Base-by-base conservation (phyloP, 768 basidiomycete species). In the Mycena maculata region DNA sequence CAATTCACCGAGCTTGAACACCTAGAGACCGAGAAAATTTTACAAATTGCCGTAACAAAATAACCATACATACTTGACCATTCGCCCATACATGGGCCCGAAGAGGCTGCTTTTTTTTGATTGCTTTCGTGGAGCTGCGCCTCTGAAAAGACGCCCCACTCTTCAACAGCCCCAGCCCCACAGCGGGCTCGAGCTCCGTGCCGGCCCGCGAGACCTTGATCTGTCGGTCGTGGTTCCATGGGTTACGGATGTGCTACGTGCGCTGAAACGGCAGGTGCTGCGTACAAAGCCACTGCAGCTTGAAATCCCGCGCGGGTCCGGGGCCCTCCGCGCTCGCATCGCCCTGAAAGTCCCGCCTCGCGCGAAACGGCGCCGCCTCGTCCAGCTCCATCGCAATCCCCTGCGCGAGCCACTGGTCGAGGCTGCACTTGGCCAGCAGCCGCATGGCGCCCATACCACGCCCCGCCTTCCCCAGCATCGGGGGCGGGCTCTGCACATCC, bases 181-280 rank as follows among this genome's bases (percentile, higher is more conserved):
- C 86, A 1, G 74, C 74, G 3, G 96, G 95, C 75, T 98, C 96
- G 23, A 98, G 76, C 75, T 98, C 96, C 1, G 95, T 98, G 16
- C 96, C 96, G 76, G 96, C 94, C 55, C 93, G 83, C 15, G 92
- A 94, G 12, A 93, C 88, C 81, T 93, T 92, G 48, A 93, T 85
- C 72, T 93, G 90, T 49, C 87, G 82, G 65, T 92, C 92, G 68
- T 93, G 88, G 72, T 98, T 98, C 95, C 96, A 98, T 2, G 92
- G 91, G 75, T 98, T 99, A 45, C 94, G 88, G 56, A 98, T 76
- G 74, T 95, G 91, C 27, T 89, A 85, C 31, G 92, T 92, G 48
- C 87, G 87, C 67, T 83, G 79, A 78, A 98, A 98, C 0, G 94
- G 88, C 3, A 98, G 76, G 3, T 84, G 83, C 16, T 85, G 80